Conservation (phyloP, 805 yeast genomes). For the Candida tammaniensis region DNA sequence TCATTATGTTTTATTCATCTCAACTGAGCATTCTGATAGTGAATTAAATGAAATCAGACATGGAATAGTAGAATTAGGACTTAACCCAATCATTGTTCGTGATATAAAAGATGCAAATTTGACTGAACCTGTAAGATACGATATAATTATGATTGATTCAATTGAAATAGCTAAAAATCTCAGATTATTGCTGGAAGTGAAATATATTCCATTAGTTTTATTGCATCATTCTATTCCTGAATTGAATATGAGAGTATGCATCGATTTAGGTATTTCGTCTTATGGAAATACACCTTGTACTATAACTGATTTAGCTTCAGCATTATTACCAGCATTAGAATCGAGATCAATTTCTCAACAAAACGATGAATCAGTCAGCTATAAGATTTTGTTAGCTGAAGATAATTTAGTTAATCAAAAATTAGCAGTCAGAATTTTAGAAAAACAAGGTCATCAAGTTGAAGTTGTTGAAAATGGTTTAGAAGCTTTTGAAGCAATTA, state of each 20-base stretch:
- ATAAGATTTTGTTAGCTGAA: conserved; percentile 76
- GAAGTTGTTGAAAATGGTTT: conserved; percentile 84
- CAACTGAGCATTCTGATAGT: conserved; percentile 55
- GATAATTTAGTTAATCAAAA: conserved; percentile 87
- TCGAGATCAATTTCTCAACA: conserved; percentile 77
- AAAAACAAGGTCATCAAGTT: conserved; percentile 81
- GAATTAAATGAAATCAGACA: conserved; percentile 51
- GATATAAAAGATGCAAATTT: conserved; percentile 57
- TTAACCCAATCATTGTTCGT: conserved; percentile 60
- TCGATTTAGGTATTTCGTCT: conserved; percentile 82
- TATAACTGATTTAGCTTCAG: conserved; percentile 75
- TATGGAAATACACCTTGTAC: conserved; percentile 90
- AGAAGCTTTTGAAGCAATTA: conserved; percentile 76
- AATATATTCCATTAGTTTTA: conserved; percentile 80
- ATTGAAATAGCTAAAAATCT: conserved; percentile 70
- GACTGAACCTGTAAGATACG: conserved; percentile 59
- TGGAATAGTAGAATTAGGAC: conserved; percentile 51
- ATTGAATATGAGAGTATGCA: conserved; percentile 75
- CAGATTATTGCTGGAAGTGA: conserved; percentile 70
- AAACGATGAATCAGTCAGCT: conserved; percentile 73
- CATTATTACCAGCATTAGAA: conserved; percentile 81
- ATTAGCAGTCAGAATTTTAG: conserved; percentile 78
- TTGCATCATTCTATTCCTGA: conserved; percentile 74
- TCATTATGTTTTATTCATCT: conserved; percentile 68
- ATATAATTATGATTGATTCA: conserved; percentile 79